A percentile compares a stretch with the other conserved stretches of the same genome.
These are phyloP conservation scores for Scheffersomyces insectosa DNA, from an alignment of 1,139 yeast genomes.

Conservation along the genomic window DNA sequence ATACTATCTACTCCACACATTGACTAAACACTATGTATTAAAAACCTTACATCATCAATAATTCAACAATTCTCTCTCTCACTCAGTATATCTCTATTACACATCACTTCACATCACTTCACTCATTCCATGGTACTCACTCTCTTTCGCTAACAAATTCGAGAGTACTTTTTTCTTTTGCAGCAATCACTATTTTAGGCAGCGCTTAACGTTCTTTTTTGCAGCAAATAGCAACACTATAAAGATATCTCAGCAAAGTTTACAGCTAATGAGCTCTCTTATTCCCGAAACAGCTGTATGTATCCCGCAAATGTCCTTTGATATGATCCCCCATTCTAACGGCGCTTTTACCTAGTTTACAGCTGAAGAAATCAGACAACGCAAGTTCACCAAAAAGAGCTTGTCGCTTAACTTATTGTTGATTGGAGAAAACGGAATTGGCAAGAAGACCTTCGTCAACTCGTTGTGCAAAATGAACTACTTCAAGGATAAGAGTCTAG, in stretches of 20 bases:
- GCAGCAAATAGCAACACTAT: neutral
- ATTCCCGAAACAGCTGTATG: neutral
- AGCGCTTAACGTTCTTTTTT: neutral
- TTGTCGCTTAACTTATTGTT: slow-evolving; percentile 28
- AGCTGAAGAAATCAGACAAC: slow-evolving; percentile 19
- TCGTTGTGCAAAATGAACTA: slow-evolving; percentile 25
- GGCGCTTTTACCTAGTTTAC: slow-evolving; percentile 9
- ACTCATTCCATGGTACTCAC: no score
- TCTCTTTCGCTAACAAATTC: no score
- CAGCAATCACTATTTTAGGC: slow-evolving; percentile 3
- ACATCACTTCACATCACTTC: no score
- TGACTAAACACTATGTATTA: no score
- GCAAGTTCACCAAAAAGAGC: slow-evolving; percentile 20
- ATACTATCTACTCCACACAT: no score
- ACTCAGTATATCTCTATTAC: no score
- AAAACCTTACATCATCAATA: no score
- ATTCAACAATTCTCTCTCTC: no score
- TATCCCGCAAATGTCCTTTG: neutral
- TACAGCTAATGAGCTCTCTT: no score
- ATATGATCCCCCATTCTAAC: neutral
- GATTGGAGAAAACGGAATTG: slow-evolving; percentile 37
- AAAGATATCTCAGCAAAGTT: no score
- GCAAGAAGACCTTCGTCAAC: slow-evolving; percentile 34
- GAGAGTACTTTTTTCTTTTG: slow-evolving; percentile 3
- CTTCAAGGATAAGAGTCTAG: slow-evolving; percentile 5